Evolutionary conservation across 2,329 filamentous ascomycete species (phyloP).

Genomic region (Claviceps lovelessii): DNA sequence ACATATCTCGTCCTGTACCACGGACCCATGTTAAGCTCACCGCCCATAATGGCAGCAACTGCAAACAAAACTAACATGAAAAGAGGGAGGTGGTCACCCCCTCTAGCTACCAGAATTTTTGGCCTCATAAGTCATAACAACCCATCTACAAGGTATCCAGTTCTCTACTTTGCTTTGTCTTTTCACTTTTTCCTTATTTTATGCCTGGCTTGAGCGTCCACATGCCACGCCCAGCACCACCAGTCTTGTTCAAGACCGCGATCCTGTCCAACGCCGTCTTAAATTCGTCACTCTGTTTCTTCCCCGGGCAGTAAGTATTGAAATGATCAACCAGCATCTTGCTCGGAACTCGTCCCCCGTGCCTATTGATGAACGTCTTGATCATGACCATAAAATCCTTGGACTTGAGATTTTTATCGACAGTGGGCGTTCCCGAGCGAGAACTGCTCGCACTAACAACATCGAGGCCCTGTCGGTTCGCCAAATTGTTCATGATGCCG

Average conservation of each 20-base stretch:
- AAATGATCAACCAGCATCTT: constrained; percentile 87
- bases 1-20: neutral
- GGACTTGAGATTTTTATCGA: constrained; percentile 29
- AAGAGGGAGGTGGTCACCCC: too few species aligned
- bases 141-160: neutral
- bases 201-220: constrained; percentile 33
- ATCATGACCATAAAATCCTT: constrained; percentile 60
- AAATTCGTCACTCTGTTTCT: constrained; percentile 62
- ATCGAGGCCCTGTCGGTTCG: constrained; percentile 40
- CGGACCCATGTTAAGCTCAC: neutral
- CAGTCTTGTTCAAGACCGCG: constrained; percentile 51
- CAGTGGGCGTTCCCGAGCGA: constrained; percentile 29
- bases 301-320: constrained; percentile 53
- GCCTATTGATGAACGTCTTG: constrained; percentile 60
- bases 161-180: neutral
- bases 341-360: constrained; percentile 65
- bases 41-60: neutral
- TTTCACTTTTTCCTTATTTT: constrained; percentile 8
- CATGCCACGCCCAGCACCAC: constrained; percentile 36
- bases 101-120: neutral
- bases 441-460: constrained; percentile 29
- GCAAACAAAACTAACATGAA: too few species aligned
- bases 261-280: constrained; percentile 66
- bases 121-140: neutral
- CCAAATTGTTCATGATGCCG: constrained; percentile 41